Conservation (phyloP, 352 stramenopile species). For the Phytophthora macrochlamydospora region DNA sequence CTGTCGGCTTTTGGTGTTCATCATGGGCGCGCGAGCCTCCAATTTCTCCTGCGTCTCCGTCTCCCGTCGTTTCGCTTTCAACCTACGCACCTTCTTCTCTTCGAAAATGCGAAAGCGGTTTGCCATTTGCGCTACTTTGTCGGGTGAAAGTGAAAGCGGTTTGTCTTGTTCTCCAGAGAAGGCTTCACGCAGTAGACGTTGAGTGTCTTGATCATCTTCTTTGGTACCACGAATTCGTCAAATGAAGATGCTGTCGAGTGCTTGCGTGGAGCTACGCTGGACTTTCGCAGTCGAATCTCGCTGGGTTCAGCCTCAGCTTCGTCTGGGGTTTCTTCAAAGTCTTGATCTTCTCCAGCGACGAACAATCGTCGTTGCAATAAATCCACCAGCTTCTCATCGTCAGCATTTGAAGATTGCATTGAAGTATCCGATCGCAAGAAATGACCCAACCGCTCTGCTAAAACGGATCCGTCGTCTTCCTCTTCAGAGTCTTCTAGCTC, state of each 20-base stretch:
- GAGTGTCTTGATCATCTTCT: constrained; percentile 6
- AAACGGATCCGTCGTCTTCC: constrained; percentile 1
- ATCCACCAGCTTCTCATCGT: constrained; percentile 24
- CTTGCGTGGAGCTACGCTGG: constrained; percentile 6
- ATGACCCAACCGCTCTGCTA: constrained; percentile 22
- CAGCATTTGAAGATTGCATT: constrained; percentile 1
- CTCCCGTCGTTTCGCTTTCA: constrained; percentile 39
- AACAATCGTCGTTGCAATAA: constrained; percentile 21
- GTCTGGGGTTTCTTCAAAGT: neutral
- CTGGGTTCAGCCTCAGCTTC: neutral
- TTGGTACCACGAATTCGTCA: constrained; percentile 17
- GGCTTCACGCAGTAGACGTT: constrained; percentile 13
- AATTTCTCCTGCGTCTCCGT: constrained; percentile 35
- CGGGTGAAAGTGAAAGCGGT: constrained; percentile 31
- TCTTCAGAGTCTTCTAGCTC: constrained; percentile 6
- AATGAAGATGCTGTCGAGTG: constrained; percentile 15
- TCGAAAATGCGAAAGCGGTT: constrained; percentile 46
- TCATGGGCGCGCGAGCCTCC: constrained; percentile 29
- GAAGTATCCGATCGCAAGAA: constrained; percentile 6
- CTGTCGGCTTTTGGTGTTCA: constrained; percentile 47
- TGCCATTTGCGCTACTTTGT: constrained; percentile 38
- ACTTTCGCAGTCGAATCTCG: neutral
- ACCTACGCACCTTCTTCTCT: constrained; percentile 35
- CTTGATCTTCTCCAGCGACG: neutral
- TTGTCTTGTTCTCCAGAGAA: constrained; percentile 14